Base-by-base conservation (phyloP, 2,329 filamentous ascomycete species). In the Xylaria sp. region DNA sequence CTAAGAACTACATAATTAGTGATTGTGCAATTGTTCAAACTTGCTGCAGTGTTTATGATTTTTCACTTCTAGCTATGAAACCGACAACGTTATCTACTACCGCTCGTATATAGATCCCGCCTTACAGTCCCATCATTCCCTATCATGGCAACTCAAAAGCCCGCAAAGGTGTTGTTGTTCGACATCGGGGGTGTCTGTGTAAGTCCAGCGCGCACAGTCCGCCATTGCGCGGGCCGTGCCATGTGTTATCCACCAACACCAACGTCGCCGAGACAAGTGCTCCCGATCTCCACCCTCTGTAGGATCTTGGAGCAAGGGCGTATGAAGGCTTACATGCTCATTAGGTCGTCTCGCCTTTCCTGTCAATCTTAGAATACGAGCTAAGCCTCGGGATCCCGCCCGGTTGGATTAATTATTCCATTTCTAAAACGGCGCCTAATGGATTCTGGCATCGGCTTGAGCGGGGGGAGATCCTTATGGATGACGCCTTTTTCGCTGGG, bases 141-240 rank as follows among this genome's bases (percentile, higher is more conserved):
- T 47, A 63, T 42, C 67, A 86, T 86, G 84, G 71, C 82, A 8
- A 71, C 75, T 53, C 77, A 77, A 48, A 83, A 81, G 65, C 84
- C 84, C 66, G 92, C 92, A 34, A 92, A 92, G 74, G 92, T 93
- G 64, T 83, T 97, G 36, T 85, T 99, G 24, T 98, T 98, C 79
- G 96, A 99, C 81, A 96, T 99, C 74, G 96, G 96, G 47, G 96
- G 96, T 70, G 96, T 99, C 74, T 97, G 93, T 85, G 95, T 97
- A 91, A 85, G 93, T 89, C n/a, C 5, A 51, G 42, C 12, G 54
- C 9, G 2, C 60, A 51, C 34, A 24, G 56, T 32, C 11, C 24
- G 5, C 48, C 56, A 32, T 56, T 21, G 21, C 47, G 30, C 30
- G 39, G 1, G 30, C 19, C 3, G 24, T 45, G 6, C 51, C 8